Base-by-base conservation (phyloP, 169 alveolate genomes). In the Plasmodium gaboni region DNA sequence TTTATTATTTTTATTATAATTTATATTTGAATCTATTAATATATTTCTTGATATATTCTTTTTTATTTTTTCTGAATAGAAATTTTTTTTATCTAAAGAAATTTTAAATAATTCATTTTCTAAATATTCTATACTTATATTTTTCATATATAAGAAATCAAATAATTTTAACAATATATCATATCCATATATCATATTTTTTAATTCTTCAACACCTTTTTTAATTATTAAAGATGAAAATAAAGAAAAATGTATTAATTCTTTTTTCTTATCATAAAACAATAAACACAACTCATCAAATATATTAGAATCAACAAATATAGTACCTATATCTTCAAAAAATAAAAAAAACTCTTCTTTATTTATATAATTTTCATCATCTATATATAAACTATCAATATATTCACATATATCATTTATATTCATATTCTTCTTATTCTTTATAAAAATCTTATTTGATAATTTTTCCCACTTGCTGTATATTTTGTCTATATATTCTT, bases 391-490 rank as follows among this genome's bases (percentile, higher is more conserved):
- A 26, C 32, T 65, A 22, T 78, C 89, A 57, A 78, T 64, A 51
- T 78, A 78, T 65, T 64, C 89, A 65, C 89, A 78, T 55, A 78
- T 68, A 50, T 78, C 89, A 65, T 78, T 78, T 48, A 78, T 19
- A 24, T 13, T 17, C 89, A 78, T 78, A 22, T 65, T 78, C 22
- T 78, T 78, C n/a, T 65, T 78, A 65, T 78, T 78, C 50, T 70
- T 53, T 50, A 78, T 10, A 59, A 78, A 78, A 50, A 78, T 64
- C 46, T 78, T 78, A 51, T 59, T 59, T 28, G 89, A 64, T 50
- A 78, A 17, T 13, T 65, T 78, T 48, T 78, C 89, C 89, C 89
- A 78, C 8, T 65, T 78, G 24, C 42, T 65, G n/a, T 64, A 67
- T 17, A 78, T 78, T 28, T 78, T 78, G 12, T 78, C 59, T 28